Percentiles rank a stretch among this genome's conserved stretches.
Evolutionary conservation across 2,329 filamentous ascomycete species (phyloP).

Genomic region (Monilinia fructigena): DNA sequence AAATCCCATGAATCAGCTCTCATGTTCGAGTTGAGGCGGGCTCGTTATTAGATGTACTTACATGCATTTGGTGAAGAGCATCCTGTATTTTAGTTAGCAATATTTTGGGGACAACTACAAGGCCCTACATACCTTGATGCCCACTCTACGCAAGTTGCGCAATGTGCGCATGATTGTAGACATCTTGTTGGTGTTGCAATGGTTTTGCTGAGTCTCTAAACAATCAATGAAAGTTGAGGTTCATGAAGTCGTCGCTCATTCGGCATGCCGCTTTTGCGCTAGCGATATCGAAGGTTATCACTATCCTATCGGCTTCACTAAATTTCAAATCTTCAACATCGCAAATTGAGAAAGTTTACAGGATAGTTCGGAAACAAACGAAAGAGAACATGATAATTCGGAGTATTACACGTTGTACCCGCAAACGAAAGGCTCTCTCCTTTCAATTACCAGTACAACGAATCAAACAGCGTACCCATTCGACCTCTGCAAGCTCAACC

Average conservation of each 20-base stretch:
- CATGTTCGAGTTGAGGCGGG: conserved; percentile 29
- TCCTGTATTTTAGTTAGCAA: conserved; percentile 59
- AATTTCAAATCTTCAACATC: conserved; percentile 19
- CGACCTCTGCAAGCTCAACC: conserved; percentile 35
- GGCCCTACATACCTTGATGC: conserved; percentile 68
- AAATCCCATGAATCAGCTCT: conserved; percentile 27
- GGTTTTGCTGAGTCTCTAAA: conserved; percentile 21
- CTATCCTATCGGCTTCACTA: conserved; percentile 18
- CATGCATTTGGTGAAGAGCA: conserved; percentile 88
- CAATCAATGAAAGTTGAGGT: conserved; percentile 23
- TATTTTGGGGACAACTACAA: conserved; percentile 7
- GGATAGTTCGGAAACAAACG: conserved; percentile 5
- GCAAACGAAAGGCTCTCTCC: conserved; percentile 34
- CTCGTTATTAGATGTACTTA: conserved; percentile 52
- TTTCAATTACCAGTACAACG: conserved; percentile 30
- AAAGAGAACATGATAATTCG: conserved; percentile 41
- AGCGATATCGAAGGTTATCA: conserved; percentile 22
- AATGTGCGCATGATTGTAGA: conserved; percentile 87
- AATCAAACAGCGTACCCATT: conserved; percentile 37
- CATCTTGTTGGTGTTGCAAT: conserved; percentile 59
- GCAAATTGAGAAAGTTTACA: not conserved
- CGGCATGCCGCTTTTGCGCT: conserved; percentile 30
- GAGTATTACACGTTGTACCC: conserved; percentile 40
- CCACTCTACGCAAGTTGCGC: conserved; percentile 81
- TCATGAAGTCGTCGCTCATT: conserved; percentile 24